These are phyloP conservation scores for Blastomyces silverae DNA, from an alignment of 2,329 filamentous ascomycete genomes.

Conservation along the genomic window DNA sequence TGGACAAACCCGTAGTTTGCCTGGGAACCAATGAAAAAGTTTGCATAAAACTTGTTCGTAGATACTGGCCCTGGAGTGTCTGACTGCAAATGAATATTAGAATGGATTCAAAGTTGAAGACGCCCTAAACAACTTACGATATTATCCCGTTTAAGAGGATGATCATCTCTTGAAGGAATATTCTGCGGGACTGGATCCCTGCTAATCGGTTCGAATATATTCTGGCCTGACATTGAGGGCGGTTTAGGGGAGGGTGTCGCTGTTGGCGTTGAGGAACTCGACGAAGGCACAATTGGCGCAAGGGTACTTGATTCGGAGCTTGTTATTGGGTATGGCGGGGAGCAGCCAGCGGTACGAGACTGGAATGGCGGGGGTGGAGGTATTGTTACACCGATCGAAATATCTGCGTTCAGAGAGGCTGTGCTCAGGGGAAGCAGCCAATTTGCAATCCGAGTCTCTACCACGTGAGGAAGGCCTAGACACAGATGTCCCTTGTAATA, in stretches of 20 bases:
- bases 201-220: constrained; percentile 40
- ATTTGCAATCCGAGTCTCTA: neutral
- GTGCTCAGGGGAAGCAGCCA: neutral
- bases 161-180: constrained; percentile 36
- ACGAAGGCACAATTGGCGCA: neutral
- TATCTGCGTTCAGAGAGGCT: neutral
- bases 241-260: neutral
- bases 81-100: constrained; percentile 22
- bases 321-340: neutral
- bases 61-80: constrained; percentile 34
- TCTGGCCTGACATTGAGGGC: constrained; percentile 31
- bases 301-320: neutral
- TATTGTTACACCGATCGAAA: neutral
- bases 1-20: constrained; percentile 64
- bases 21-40: constrained; percentile 71
- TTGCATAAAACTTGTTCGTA: constrained; percentile 61
- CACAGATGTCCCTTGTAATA: constrained; percentile 13
- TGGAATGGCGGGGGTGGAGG: neutral
- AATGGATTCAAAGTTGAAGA: neutral
- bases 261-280: constrained; percentile 1
- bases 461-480: constrained; percentile 15
- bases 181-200: constrained; percentile 35
- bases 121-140: constrained; percentile 31
- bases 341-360: neutral
- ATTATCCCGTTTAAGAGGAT: constrained; percentile 38